Percentiles rank a stretch among this genome's conserved stretches.
Evolutionary conservation across 169 alveolate species (phyloP).

Genomic region (Amoebophrya sp.): DNA sequence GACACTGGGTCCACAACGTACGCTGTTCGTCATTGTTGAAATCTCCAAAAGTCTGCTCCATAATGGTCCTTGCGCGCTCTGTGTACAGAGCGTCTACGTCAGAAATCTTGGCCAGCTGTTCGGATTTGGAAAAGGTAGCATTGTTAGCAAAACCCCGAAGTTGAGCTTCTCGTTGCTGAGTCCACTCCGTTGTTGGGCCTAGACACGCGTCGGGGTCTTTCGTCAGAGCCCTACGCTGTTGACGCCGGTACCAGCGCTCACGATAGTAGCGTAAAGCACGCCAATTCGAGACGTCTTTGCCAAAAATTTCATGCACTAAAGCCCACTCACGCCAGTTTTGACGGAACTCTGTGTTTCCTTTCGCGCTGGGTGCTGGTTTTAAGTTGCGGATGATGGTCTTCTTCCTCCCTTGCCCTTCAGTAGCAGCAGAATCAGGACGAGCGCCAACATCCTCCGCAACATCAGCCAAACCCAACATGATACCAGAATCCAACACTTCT

Average conservation of each 20-base stretch:
- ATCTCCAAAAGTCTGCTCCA: background rate
- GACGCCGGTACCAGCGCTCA: background rate
- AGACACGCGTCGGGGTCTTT: background rate
- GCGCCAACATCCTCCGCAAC: no score
- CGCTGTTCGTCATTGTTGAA: background rate
- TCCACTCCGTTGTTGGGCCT: background rate
- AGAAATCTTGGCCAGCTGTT: background rate
- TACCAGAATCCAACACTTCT: no score
- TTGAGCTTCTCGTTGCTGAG: background rate
- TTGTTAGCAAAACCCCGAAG: background rate
- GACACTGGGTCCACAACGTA: constrained; percentile 6
- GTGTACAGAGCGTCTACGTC: background rate
- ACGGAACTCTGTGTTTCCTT: no score
- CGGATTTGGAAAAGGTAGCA: background rate
- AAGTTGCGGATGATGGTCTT: no score
- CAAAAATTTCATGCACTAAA: no score
- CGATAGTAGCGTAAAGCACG: background rate
- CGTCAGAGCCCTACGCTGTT: background rate
- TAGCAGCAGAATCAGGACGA: no score
- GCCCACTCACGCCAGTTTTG: no score
- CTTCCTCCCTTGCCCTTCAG: no score
- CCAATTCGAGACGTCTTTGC: no score
- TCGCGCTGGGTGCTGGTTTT: no score
- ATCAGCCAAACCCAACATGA: no score
- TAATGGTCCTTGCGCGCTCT: background rate